Conservation (phyloP, 768 basidiomycete species). For the Lentinula lateritia region DNA sequence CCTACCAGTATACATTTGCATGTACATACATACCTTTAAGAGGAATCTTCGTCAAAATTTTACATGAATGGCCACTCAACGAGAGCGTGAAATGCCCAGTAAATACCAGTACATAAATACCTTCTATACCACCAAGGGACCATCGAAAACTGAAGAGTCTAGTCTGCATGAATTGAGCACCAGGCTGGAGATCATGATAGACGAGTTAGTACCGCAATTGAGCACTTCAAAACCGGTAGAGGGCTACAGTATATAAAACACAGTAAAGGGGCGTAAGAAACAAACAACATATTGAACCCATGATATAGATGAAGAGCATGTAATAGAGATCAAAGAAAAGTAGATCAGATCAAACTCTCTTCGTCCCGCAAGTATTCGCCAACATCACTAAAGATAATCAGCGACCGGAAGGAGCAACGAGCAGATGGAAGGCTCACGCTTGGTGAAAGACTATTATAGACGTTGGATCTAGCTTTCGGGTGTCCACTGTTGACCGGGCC, state of each 20-base stretch:
- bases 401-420: not conserved
- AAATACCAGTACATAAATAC: not conserved
- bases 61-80: not conserved
- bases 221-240: conserved; percentile 40
- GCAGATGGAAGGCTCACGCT: conserved; percentile 51
- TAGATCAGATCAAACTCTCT: conserved; percentile 34
- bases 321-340: conserved; percentile 42
- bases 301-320: not conserved
- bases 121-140: not conserved
- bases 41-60: not conserved
- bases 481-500: conserved; percentile 91
- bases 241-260: conserved; percentile 11
- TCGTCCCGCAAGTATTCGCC: conserved; percentile 98
- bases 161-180: not conserved
- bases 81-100: not conserved
- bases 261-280: not conserved
- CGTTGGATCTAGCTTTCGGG: conserved; percentile 94
- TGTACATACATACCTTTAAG: too few relatives aligned
- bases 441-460: conserved; percentile 98
- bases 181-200: not conserved
- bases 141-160: not conserved
- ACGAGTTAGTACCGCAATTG: conserved; percentile 23
- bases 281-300: not conserved
- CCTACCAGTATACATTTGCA: too few relatives aligned
- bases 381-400: conserved; percentile 63